Conservation (phyloP, 352 stramenopile species). For the Pythium dissimile region DNA sequence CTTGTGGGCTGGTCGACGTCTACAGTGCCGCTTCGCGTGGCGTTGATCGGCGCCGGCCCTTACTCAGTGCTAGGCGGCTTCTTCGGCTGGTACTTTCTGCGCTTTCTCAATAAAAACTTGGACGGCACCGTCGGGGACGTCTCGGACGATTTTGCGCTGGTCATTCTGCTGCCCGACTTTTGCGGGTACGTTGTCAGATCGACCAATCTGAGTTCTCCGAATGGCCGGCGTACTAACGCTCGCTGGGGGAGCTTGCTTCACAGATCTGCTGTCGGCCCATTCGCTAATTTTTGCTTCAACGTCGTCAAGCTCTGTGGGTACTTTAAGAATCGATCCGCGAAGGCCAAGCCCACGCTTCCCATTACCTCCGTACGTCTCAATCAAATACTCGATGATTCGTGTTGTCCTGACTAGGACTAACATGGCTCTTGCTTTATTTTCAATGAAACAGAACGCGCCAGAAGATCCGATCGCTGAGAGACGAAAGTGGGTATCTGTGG, state of each 20-base stretch:
- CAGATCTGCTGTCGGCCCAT: slow-evolving; percentile 55
- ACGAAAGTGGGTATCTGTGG: slow-evolving; percentile 65
- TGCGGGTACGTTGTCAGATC: slow-evolving; percentile 43
- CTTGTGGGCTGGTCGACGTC: slow-evolving; percentile 38
- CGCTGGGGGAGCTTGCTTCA: background rate
- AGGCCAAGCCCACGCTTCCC: slow-evolving; percentile 56
- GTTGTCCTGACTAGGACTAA: background rate
- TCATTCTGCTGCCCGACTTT: slow-evolving; percentile 64
- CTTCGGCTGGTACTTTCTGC: slow-evolving; percentile 86
- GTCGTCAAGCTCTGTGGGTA: slow-evolving; percentile 83
- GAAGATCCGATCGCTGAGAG: slow-evolving; percentile 78
- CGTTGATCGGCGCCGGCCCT: slow-evolving; percentile 64
- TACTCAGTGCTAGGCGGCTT: slow-evolving; percentile 73
- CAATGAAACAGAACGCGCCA: background rate
- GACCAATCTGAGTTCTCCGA: background rate
- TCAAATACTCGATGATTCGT: too few relatives aligned
- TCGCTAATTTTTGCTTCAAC: slow-evolving; percentile 80
- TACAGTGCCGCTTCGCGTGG: slow-evolving; percentile 33
- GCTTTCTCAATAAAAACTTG: slow-evolving; percentile 77
- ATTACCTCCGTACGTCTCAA: slow-evolving; percentile 43
- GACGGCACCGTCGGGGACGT: slow-evolving; percentile 70
- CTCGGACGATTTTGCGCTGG: slow-evolving; percentile 75
- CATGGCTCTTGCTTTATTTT: background rate
- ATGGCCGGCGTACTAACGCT: too few relatives aligned
- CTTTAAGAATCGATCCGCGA: slow-evolving; percentile 72